Base-by-base conservation (phyloP, 1,139 yeast genomes). In the Saccharomyces hybrid region DNA sequence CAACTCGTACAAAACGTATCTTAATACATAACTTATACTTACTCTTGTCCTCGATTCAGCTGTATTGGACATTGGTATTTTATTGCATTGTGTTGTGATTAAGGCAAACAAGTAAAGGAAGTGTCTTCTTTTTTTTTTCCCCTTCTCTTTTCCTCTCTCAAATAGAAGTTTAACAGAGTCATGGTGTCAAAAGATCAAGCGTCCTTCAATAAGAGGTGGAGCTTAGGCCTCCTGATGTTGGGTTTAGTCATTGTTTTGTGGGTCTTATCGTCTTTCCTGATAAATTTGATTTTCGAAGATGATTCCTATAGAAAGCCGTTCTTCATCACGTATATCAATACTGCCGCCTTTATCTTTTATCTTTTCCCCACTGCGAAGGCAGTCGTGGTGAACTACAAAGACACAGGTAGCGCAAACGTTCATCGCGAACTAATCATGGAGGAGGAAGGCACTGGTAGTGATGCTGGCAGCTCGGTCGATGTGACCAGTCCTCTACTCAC, bases 291-390 rank as follows among this genome's bases (percentile, higher is more conserved):
- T 53, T 84, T 86, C 58, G 90, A 84, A 60, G 77, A 80, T 49
- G 81, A 79, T 57, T 74, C 77, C 38, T 91, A 88, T 69, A 73
- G 89, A 51, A 91, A 91, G 70, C 98, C 98, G 14, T 90, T 88
- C 66, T 80, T 90, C 61, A 86, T 91, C 62, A 91, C 98, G 1
- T 91, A 90, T 73, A 70, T 90, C 60, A 90, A 90, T 72, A 89
- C 97, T 0, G 84, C 89, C 9, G 81, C 93, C 29, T 90, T 90
- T 68, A 75, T 81, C 13, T 73, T 90, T 52, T 91, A 90, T 66
- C 75, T 91, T 52, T 70, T 85, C 27, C 95, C 95, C 2, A 82
- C 80, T 60, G 67, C 78, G 59, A 65, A 64, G 59, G 68, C 64
- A 38, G 57, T 70, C 6, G 51, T 70, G 23, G 46, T 52, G 47